Conservation (phyloP, 2,329 filamentous ascomycete species). For the Catunica adiposa region DNA sequence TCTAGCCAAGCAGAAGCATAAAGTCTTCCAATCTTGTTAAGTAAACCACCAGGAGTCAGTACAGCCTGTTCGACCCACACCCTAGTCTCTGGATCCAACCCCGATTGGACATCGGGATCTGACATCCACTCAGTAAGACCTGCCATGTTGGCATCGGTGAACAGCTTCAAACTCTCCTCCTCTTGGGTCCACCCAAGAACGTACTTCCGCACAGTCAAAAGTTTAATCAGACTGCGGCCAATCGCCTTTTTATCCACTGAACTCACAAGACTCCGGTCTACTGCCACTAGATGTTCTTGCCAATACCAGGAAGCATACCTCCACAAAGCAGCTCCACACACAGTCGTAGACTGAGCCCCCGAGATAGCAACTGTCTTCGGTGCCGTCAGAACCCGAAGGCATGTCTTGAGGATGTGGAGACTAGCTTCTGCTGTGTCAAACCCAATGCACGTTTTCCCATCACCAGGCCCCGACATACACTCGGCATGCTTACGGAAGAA, state of each 20-base stretch:
- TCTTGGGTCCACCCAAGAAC: constrained; percentile 27
- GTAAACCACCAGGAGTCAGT: constrained; percentile 20
- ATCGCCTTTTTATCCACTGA: constrained; percentile 21
- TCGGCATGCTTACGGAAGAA: constrained; percentile 16
- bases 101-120: constrained; percentile 21
- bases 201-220: constrained; percentile 24
- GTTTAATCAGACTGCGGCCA: constrained; percentile 21
- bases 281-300: constrained; percentile 26
- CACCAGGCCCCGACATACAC: constrained; percentile 5
- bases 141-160: constrained; percentile 25
- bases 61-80: constrained; percentile 20
- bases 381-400: constrained; percentile 26
- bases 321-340: constrained; percentile 13
- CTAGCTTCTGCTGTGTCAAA: constrained; percentile 23
- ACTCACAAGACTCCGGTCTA: constrained; percentile 20
- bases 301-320: constrained; percentile 30
- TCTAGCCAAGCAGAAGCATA: constrained; percentile 26
- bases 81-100: constrained; percentile 19
- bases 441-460: constrained; percentile 19
- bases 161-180: constrained; percentile 27
- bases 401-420: constrained; percentile 24
- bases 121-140: constrained; percentile 23
- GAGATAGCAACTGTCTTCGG: constrained; percentile 7
- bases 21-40: constrained; percentile 24
- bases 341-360: neutral